phyloP scores from a whole-genome alignment of 1,284 basidiomycete genomes.

The Austroboletus novae-zelandiae region DNA sequence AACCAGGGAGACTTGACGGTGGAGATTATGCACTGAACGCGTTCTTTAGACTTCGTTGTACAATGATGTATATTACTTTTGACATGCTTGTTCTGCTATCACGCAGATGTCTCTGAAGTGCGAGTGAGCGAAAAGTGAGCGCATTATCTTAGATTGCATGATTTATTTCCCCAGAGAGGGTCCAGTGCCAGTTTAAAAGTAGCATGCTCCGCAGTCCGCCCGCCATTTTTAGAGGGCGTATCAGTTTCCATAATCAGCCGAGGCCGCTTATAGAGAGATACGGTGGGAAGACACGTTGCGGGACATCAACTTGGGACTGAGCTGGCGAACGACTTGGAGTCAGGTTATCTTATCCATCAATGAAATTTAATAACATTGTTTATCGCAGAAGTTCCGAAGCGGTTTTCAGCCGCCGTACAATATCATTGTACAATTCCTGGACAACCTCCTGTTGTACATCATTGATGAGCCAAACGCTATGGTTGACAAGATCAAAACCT shows the following conservation, averaged over 20 bases:
- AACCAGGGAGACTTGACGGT: conserved; percentile 85
- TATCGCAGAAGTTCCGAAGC: conserved; percentile 24
- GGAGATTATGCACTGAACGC: conserved; percentile 72
- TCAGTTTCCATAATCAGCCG: conserved; percentile 6
- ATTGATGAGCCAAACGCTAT: conserved; percentile 5
- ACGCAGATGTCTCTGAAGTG: not conserved
- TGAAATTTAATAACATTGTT: conserved; percentile 23
- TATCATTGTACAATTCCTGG: conserved; percentile 46
- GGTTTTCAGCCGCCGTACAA: conserved; percentile 35
- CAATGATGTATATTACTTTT: conserved; percentile 24
- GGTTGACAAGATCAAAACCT: conserved; percentile 17
- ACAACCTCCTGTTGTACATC: conserved; percentile 44
- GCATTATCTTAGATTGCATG: not conserved
- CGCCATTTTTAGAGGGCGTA: not conserved
- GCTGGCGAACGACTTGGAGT: conserved; percentile 1
- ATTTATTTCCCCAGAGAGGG: conserved; percentile 21
- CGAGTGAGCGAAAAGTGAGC: not conserved
- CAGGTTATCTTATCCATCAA: conserved; percentile 13
- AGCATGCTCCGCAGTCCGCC: conserved; percentile 11
- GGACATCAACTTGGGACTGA: conserved; percentile 5
- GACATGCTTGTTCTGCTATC: conserved; percentile 5
- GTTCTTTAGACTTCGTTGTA: conserved; percentile 14
- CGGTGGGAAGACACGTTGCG: conserved; percentile 16
- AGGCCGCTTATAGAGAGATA: conserved; percentile 18
- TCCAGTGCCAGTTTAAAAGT: conserved; percentile 7